Percentiles rank a stretch among this genome's conserved stretches.
Conservation (phyloP, 306 rosid species). For the Mimosa bimucronata region DNA sequence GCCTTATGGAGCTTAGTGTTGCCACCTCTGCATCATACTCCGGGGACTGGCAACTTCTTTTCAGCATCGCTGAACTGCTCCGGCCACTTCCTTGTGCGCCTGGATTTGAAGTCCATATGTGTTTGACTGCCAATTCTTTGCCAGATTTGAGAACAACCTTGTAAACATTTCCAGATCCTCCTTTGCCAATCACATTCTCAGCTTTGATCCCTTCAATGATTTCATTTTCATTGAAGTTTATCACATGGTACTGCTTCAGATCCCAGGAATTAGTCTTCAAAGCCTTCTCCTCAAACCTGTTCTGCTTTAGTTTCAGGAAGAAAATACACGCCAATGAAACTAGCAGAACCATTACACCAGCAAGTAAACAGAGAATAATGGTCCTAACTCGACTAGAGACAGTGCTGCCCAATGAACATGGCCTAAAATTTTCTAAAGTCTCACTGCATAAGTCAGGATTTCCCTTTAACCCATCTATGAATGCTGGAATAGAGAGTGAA, state of each 20-base stretch:
- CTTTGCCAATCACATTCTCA: conserved; percentile 63
- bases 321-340: conserved; percentile 39
- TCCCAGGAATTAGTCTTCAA: conserved; percentile 54
- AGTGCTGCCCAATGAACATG: conserved; percentile 42
- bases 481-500: conserved; percentile 49
- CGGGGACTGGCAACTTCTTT: conserved; percentile 32
- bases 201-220: conserved; percentile 51
- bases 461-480: conserved; percentile 48
- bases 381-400: conserved; percentile 31
- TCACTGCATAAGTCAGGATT: conserved; percentile 68
- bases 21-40: conserved; percentile 71
- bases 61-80: conserved; percentile 54
- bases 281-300: conserved; percentile 29
- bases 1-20: conserved; percentile 67
- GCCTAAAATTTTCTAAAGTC: conserved; percentile 34
- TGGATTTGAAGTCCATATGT: conserved; percentile 49
- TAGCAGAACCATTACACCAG: conserved; percentile 45
- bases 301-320: conserved; percentile 40
- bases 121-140: conserved; percentile 64
- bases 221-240: conserved; percentile 60
- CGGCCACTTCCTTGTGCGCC: conserved; percentile 34
- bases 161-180: conserved; percentile 75
- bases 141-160: conserved; percentile 52
- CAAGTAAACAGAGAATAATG: conserved; percentile 44
- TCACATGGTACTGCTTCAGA: conserved; percentile 55